Percentiles rank a stretch among this genome's conserved stretches.
These are phyloP conservation scores for Solioccasus polychromus DNA, from an alignment of 768 basidiomycete genomes.

Conservation along the genomic window DNA sequence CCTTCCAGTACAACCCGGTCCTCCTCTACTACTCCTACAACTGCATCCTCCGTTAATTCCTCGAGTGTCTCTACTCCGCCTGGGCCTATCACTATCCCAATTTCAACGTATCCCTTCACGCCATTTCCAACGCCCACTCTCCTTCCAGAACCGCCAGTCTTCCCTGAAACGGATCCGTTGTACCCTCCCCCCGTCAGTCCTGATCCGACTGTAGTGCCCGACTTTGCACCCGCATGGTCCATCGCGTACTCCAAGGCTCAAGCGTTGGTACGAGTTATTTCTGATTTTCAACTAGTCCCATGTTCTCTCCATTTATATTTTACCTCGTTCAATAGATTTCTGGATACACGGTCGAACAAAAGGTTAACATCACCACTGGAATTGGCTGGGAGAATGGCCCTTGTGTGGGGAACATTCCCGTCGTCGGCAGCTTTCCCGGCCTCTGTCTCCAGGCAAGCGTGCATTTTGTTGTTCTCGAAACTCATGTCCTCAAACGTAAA, in stretches of 20 bases:
- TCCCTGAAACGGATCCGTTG: constrained; percentile 52
- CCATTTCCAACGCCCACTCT: constrained; percentile 63
- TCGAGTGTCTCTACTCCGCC: constrained; percentile 13
- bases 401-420: constrained; percentile 69
- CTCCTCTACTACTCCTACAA: constrained; percentile 8
- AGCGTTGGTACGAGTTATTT: constrained; percentile 39
- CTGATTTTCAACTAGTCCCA: background rate
- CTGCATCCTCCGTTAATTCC: constrained; percentile 5
- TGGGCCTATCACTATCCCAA: constrained; percentile 34
- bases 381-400: constrained; percentile 49
- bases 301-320: background rate
- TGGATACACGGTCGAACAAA: constrained; percentile 56
- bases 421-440: constrained; percentile 57
- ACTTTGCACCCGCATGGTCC: constrained; percentile 54
- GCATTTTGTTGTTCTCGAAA: background rate
- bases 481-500: background rate
- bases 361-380: constrained; percentile 63
- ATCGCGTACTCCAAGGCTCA: constrained; percentile 58
- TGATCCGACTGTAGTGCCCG: constrained; percentile 39
- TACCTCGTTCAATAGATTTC: constrained; percentile 36
- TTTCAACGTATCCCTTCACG: constrained; percentile 45
- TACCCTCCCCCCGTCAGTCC: constrained; percentile 53
- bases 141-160: constrained; percentile 49
- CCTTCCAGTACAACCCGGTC: too few relatives aligned
- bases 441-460: constrained; percentile 64